Percentiles rank a stretch among this genome's conserved stretches.
Evolutionary conservation across 2,329 filamentous ascomycete species (phyloP).

Genomic region (Aspergillus sp.): DNA sequence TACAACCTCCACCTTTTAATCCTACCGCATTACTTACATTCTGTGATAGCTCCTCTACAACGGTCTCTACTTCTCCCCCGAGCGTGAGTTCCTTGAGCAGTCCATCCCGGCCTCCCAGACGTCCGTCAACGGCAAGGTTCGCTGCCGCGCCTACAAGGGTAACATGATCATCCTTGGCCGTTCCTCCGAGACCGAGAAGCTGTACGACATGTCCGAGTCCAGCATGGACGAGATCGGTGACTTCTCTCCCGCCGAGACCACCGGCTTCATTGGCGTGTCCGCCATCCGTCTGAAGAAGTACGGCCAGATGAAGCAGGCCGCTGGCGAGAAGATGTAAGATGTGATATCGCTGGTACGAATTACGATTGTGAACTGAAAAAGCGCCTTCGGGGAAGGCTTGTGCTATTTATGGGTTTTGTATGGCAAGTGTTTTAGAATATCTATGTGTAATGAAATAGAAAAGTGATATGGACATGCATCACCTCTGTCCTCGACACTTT

Average conservation of each 20-base stretch:
- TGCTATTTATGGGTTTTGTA: slow-evolving; percentile 6
- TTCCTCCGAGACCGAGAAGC: slow-evolving; percentile 67
- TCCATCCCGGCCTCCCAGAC: slow-evolving; percentile 61
- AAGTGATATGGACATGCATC: slow-evolving; percentile 5
- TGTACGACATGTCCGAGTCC: slow-evolving; percentile 66
- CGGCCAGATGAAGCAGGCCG: slow-evolving; percentile 26
- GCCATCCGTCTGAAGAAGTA: slow-evolving; percentile 46
- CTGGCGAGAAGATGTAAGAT: slow-evolving; percentile 13
- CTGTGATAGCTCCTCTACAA: slow-evolving; percentile 13
- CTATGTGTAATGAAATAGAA: slow-evolving; percentile 14
- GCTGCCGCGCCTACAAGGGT: slow-evolving; percentile 68
- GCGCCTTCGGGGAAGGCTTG: slow-evolving; percentile 4
- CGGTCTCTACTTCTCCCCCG: slow-evolving; percentile 62
- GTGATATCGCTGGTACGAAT: slow-evolving; percentile 4
- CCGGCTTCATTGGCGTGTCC: slow-evolving; percentile 56
- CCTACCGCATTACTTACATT: slow-evolving; percentile 1
- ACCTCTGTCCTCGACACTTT: too few species aligned
- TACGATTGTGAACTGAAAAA: slow-evolving; percentile 11
- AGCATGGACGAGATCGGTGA: slow-evolving; percentile 70
- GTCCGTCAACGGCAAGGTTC: slow-evolving; percentile 60
- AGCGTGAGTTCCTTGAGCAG: slow-evolving; percentile 70
- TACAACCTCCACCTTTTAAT: background rate
- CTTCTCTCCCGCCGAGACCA: slow-evolving; percentile 66
- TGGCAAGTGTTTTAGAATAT: slow-evolving; percentile 11
- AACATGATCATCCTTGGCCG: slow-evolving; percentile 50